A percentile compares a stretch with the other conserved stretches of the same genome.
phyloP scores from a whole-genome alignment of 345 rosid genomes.

The Eutrema yunnanense region DNA sequence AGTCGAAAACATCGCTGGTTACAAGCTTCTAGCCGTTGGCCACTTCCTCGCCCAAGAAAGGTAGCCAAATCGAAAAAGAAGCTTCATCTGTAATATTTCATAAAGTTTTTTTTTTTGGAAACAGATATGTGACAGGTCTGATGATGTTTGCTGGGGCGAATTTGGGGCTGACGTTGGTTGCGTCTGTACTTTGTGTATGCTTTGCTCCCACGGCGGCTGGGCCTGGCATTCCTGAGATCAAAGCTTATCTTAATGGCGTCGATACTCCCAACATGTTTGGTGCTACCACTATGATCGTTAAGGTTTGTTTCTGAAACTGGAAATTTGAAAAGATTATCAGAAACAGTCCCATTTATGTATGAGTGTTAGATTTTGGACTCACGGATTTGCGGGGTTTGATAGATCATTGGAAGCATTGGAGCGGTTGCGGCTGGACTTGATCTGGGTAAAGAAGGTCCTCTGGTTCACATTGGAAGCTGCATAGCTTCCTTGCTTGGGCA shows the following conservation, averaged over 20 bases:
- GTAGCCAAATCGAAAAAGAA: constrained; percentile 25
- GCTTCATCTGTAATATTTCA: background rate
- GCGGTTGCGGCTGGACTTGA: constrained; percentile 88
- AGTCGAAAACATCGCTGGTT: constrained; percentile 86
- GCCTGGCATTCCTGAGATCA: constrained; percentile 92
- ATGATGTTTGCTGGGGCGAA: constrained; percentile 51
- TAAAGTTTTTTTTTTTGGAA: too few species aligned
- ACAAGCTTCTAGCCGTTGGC: constrained; percentile 74
- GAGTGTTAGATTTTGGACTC: background rate
- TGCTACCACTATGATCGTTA: constrained; percentile 65
- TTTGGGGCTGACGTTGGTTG: constrained; percentile 50
- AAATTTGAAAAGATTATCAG: background rate
- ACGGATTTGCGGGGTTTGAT: constrained; percentile 2
- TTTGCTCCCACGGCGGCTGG: constrained; percentile 98
- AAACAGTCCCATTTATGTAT: background rate
- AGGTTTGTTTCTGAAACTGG: constrained; percentile 40
- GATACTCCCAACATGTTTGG: constrained; percentile 94
- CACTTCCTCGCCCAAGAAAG: constrained; percentile 48
- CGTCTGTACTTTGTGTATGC: constrained; percentile 68
- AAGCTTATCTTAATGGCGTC: constrained; percentile 94
- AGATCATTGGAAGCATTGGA: constrained; percentile 91
- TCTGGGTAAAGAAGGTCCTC: constrained; percentile 89
- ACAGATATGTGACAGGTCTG: constrained; percentile 66
- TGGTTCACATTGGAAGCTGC: constrained; percentile 86
- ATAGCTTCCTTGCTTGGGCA: constrained; percentile 85